Evolutionary conservation across 1,139 yeast genomes (phyloP).

Genomic region (Sugiyamaella xylanicola): DNA sequence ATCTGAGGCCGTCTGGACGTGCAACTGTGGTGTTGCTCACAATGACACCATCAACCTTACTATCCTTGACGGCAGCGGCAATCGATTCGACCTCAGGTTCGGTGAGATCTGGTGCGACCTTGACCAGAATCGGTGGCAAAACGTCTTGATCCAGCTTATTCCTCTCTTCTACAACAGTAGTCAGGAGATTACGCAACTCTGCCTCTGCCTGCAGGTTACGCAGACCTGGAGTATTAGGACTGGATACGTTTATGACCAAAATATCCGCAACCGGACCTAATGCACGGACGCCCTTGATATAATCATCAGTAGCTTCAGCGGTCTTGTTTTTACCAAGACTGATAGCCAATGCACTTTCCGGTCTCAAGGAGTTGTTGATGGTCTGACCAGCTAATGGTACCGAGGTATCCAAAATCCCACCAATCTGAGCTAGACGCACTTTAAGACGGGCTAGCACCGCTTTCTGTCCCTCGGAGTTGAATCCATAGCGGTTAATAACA

Average conservation of each 20-base stretch:
- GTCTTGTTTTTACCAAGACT: constrained; percentile 90
- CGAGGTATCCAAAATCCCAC: constrained; percentile 18
- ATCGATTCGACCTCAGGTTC: constrained; percentile 81
- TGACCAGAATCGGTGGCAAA: constrained; percentile 71
- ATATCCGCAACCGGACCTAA: constrained; percentile 88
- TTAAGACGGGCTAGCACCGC: constrained; percentile 67
- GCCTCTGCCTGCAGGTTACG: constrained; percentile 81
- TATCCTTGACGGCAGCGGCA: constrained; percentile 74
- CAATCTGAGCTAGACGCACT: constrained; percentile 45
- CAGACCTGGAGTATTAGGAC: constrained; percentile 95
- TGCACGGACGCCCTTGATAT: constrained; percentile 76
- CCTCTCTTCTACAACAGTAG: constrained; percentile 48
- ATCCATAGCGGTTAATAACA: constrained; percentile 91
- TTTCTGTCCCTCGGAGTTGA: constrained; percentile 88
- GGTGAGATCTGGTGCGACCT: constrained; percentile 89
- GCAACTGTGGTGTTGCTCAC: constrained; percentile 89
- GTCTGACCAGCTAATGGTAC: constrained; percentile 28
- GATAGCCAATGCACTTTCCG: constrained; percentile 70
- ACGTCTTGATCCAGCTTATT: constrained; percentile 35
- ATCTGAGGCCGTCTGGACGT: constrained; percentile 63
- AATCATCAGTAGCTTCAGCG: constrained; percentile 88
- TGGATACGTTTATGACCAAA: constrained; percentile 86
- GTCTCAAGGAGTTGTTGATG: constrained; percentile 58
- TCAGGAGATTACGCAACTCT: constrained; percentile 66
- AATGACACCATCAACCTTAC: constrained; percentile 87